Conservation (phyloP, 2,329 filamentous ascomycete genomes). For the Metarhizium brunneum region DNA sequence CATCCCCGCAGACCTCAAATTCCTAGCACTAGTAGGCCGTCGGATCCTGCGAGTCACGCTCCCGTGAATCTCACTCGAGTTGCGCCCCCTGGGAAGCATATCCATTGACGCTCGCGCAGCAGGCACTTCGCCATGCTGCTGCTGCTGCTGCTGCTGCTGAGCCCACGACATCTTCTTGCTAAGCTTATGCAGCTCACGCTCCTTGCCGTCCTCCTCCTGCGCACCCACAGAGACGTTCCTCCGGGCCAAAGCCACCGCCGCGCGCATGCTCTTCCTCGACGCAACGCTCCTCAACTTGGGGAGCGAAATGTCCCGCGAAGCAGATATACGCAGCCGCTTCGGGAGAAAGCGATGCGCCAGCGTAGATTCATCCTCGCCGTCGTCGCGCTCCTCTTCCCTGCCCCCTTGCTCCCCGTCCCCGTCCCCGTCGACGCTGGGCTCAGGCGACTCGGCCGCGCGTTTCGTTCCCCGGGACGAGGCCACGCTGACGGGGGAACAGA, state of each 20-base stretch:
- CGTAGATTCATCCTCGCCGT: constrained; percentile 10
- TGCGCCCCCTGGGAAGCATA: neutral
- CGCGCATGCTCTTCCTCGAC: constrained; percentile 10
- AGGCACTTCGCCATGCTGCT: neutral
- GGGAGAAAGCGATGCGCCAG: constrained; percentile 16
- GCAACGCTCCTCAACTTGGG: constrained; percentile 21
- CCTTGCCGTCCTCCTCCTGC: neutral
- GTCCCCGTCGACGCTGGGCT: constrained; percentile 8
- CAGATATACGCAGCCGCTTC: constrained; percentile 42
- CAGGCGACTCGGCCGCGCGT: constrained; percentile 29
- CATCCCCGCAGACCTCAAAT: neutral
- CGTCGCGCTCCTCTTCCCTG: constrained; percentile 2
- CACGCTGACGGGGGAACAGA: constrained; percentile 24
- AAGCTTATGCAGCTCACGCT: constrained; percentile 14
- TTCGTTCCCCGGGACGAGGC: constrained; percentile 39
- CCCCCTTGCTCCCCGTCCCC: constrained; percentile 5
- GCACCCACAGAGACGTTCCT: neutral
- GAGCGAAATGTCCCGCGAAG: constrained; percentile 32
- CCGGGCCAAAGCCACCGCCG: constrained; percentile 1
- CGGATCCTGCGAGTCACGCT: constrained; percentile 3
- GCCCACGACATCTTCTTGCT: constrained; percentile 13
- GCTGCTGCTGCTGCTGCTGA: neutral
- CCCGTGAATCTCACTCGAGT: neutral
- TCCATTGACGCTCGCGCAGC: neutral
- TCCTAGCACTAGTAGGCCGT: constrained; percentile 4